phyloP scores from a whole-genome alignment of 2,329 filamentous ascomycete species.

The Penicillium sp. region DNA sequence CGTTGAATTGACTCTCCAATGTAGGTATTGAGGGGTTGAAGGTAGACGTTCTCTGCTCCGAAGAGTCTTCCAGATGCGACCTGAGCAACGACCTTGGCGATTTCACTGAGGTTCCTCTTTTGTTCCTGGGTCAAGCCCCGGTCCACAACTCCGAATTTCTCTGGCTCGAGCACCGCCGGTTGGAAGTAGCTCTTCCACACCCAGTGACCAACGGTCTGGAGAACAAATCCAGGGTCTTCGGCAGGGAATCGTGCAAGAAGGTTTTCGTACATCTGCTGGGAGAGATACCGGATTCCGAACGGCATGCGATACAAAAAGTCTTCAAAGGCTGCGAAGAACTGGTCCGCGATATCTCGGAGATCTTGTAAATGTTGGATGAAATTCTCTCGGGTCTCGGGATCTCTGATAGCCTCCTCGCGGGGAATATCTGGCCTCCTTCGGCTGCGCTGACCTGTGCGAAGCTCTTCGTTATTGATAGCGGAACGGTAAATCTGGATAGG shows the following conservation, averaged over 20 bases:
- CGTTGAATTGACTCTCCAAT: slow-evolving; percentile 80
- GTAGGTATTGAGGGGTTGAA: slow-evolving; percentile 92
- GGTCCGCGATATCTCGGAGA: slow-evolving; percentile 88
- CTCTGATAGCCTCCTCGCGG: slow-evolving; percentile 90
- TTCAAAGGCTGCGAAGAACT: slow-evolving; percentile 78
- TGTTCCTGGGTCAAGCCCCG: slow-evolving; percentile 84
- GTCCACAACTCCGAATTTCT: slow-evolving; percentile 90
- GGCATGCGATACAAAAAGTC: slow-evolving; percentile 84
- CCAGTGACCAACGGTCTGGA: slow-evolving; percentile 86
- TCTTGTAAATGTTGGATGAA: slow-evolving; percentile 96
- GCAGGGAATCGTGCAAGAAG: slow-evolving; percentile 73
- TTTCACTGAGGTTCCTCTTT: slow-evolving; percentile 86
- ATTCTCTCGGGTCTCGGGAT: slow-evolving; percentile 83
- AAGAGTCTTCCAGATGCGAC: slow-evolving; percentile 85
- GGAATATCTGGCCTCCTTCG: slow-evolving; percentile 78
- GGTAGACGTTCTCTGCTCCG: slow-evolving; percentile 89
- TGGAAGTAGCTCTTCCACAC: slow-evolving; percentile 92
- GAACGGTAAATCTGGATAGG: slow-evolving; percentile 96
- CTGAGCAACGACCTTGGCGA: slow-evolving; percentile 87
- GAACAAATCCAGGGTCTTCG: slow-evolving; percentile 71
- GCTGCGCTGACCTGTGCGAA: slow-evolving; percentile 83
- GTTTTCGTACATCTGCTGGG: slow-evolving; percentile 78
- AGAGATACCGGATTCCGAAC: slow-evolving; percentile 85
- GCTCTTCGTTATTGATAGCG: slow-evolving; percentile 94
- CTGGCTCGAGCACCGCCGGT: slow-evolving; percentile 81